phyloP scores from a whole-genome alignment of 1,284 basidiomycete genomes.

The Moniliella sp. region DNA sequence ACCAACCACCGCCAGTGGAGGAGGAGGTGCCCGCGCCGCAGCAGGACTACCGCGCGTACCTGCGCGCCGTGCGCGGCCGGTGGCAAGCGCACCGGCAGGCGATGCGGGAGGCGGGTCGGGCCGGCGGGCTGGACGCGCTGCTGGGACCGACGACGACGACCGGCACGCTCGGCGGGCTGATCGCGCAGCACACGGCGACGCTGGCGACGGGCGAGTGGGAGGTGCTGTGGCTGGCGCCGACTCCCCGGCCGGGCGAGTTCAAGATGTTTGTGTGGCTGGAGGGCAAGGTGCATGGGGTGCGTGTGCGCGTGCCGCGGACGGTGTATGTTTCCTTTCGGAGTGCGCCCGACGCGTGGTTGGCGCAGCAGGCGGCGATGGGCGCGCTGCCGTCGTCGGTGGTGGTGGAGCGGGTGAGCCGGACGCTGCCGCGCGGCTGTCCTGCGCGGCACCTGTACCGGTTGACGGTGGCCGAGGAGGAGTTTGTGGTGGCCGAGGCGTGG shows the following conservation, averaged over 20 bases:
- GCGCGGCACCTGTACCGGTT: constrained; percentile 64
- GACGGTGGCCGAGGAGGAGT: constrained; percentile 61
- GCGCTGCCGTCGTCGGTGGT: constrained; percentile 51
- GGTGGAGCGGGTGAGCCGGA: constrained; percentile 52
- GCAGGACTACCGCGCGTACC: constrained; percentile 53
- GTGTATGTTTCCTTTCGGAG: constrained; percentile 78
- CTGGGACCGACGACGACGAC: constrained; percentile 4
- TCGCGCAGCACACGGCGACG: constrained; percentile 47
- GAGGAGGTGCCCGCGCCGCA: constrained; percentile 21
- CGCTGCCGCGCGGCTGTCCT: constrained; percentile 57
- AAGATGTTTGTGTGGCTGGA: constrained; percentile 73
- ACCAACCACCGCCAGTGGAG: constrained; percentile 3
- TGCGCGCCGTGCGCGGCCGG: constrained; percentile 53
- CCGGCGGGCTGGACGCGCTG: constrained; percentile 1
- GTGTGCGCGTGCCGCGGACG: constrained; percentile 64
- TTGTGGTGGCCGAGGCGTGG: constrained; percentile 62
- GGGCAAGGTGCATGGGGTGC: constrained; percentile 53
- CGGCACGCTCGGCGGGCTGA: constrained; percentile 43
- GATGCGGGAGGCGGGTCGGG: constrained; percentile 1
- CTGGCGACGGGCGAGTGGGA: constrained; percentile 65
- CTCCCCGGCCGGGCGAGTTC: constrained; percentile 58
- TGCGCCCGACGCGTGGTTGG: not conserved
- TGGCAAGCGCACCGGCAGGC: constrained; percentile 48
- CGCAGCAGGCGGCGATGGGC: constrained; percentile 41
- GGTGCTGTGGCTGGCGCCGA: constrained; percentile 66